Conservation (phyloP, 441 rosid genomes). For the Erodium moschatum region DNA sequence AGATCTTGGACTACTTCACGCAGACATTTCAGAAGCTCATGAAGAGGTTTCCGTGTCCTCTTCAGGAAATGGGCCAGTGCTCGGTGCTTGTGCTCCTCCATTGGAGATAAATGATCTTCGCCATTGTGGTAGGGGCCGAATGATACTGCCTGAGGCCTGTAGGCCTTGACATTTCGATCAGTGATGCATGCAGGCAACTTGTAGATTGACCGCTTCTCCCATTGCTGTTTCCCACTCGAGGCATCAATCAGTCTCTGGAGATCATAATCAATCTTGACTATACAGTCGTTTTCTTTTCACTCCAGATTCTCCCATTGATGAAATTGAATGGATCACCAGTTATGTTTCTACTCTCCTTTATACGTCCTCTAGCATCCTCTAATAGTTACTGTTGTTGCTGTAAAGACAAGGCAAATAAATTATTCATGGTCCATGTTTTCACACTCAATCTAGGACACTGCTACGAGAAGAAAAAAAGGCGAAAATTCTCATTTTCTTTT, state of each 20-base stretch:
- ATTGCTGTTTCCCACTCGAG: not conserved
- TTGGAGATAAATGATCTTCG: not conserved
- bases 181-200: not conserved
- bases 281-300: not conserved
- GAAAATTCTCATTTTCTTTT: not conserved
- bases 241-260: not conserved
- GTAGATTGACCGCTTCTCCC: not conserved
- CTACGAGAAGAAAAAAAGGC: not conserved
- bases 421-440: not conserved
- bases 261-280: not conserved
- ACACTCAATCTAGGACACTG: not conserved
- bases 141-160: not conserved
- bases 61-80: not conserved
- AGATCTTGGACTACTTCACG: not conserved
- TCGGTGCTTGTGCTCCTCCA: slow-evolving; percentile 8
- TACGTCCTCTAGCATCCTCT: not conserved
- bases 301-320: not conserved
- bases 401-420: not conserved
- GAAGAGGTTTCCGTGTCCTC: not conserved
- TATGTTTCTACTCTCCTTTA: not conserved
- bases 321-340: not conserved
- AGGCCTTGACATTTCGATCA: not conserved
- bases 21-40: not conserved
- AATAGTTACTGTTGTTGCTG: not conserved
- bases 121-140: slow-evolving; percentile 1